Evolutionary conservation across 1,284 basidiomycete genomes (phyloP).

Genomic region (Leccinum fallax): DNA sequence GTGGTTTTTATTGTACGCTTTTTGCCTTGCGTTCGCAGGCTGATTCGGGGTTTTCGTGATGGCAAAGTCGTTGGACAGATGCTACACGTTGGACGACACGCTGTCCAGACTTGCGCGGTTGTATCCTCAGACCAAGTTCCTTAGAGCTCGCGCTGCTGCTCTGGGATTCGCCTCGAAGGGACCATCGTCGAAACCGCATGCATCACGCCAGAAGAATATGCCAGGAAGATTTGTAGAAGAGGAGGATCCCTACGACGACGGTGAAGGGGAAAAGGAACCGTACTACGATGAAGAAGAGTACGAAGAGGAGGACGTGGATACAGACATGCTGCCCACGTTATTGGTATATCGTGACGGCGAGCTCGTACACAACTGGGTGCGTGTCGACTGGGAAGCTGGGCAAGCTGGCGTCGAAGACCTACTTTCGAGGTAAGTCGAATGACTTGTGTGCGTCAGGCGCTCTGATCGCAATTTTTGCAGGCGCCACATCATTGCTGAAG

Average conservation of each 20-base stretch:
- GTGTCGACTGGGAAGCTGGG: slow-evolving; percentile 84
- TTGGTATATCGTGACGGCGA: slow-evolving; percentile 83
- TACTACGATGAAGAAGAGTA: slow-evolving; percentile 42
- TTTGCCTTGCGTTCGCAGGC: not conserved
- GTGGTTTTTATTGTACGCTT: slow-evolving; percentile 11
- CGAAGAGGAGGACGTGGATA: slow-evolving; percentile 58
- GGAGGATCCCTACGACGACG: slow-evolving; percentile 48
- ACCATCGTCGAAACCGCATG: slow-evolving; percentile 25
- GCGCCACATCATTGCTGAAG: slow-evolving; percentile 35
- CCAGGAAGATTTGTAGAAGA: slow-evolving; percentile 39
- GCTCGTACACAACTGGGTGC: slow-evolving; percentile 79
- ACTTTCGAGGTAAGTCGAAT: slow-evolving; percentile 54
- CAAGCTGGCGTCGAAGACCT: slow-evolving; percentile 66
- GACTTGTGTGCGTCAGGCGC: not conserved
- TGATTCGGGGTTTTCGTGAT: slow-evolving; percentile 6
- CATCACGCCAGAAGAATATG: slow-evolving; percentile 20
- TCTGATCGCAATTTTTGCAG: slow-evolving; percentile 9
- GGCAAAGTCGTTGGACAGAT: slow-evolving; percentile 69
- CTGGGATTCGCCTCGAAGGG: slow-evolving; percentile 70
- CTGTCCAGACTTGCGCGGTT: slow-evolving; percentile 68
- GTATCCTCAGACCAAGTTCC: slow-evolving; percentile 76
- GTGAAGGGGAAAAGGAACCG: slow-evolving; percentile 23
- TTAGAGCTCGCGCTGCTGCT: slow-evolving; percentile 71
- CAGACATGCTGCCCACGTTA: slow-evolving; percentile 82
- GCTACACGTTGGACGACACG: slow-evolving; percentile 68